Evolutionary conservation across 163 green algal genomes (phyloP).

Genomic region (Scenedesmus sp.): DNA sequence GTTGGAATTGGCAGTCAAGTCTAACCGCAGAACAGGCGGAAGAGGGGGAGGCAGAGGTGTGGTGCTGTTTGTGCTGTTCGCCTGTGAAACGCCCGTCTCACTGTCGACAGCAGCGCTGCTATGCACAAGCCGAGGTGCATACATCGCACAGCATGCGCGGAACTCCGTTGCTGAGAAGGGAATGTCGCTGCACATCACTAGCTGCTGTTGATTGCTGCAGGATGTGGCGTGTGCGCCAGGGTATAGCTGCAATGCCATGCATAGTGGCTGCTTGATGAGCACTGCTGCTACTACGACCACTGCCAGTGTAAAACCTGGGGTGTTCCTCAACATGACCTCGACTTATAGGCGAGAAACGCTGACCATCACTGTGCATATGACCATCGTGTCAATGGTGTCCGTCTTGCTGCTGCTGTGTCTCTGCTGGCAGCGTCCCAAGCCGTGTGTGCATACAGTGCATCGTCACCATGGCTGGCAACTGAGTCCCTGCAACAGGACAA

Average conservation of each 20-base stretch:
- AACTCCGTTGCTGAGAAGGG: not conserved
- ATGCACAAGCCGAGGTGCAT: not conserved
- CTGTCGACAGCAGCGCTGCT: no score
- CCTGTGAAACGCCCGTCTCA: not conserved
- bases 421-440: no score
- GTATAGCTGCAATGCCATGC: not conserved
- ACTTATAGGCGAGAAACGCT: not conserved
- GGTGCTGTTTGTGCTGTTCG: not conserved
- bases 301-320: not conserved
- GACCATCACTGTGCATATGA: not conserved
- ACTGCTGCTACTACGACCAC: not conserved
- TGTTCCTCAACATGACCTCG: not conserved
- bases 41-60: not conserved
- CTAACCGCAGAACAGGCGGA: not conserved
- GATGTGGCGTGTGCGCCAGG: not conserved
- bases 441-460: no score
- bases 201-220: slow-evolving; percentile 26
- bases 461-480: no score
- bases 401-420: no score
- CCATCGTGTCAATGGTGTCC: no score
- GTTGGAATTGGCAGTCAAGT: not conserved
- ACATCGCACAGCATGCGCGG: not conserved
- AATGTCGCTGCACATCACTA: not conserved
- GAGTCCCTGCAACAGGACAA: no score
- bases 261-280: not conserved